Conservation (phyloP, 2,329 filamentous ascomycete species). For the Colletotrichum sp. region DNA sequence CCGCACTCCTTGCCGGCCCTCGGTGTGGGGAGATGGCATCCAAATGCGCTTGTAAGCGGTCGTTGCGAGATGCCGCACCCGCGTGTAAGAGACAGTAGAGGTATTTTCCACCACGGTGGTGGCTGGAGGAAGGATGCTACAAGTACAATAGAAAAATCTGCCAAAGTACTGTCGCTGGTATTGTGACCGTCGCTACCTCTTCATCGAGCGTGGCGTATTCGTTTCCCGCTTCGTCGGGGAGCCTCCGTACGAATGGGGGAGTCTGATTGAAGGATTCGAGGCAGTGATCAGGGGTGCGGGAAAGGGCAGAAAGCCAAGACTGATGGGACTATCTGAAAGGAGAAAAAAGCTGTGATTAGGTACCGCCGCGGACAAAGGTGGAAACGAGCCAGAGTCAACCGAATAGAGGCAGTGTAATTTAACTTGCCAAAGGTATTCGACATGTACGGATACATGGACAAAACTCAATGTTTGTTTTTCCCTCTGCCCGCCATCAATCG, state of each 20-base stretch:
- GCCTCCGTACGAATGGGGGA: background rate
- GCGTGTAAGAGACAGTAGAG: background rate
- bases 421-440: background rate
- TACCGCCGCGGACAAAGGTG: background rate
- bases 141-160: background rate
- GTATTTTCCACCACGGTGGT: background rate
- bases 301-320: background rate
- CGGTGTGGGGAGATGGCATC: background rate
- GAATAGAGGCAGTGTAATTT: background rate
- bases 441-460: background rate
- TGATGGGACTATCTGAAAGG: background rate
- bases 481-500: background rate
- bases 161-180: background rate
- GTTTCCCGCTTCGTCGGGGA: background rate
- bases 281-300: background rate
- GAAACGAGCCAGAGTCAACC: background rate
- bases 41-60: background rate
- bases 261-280: background rate
- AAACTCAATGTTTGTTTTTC: background rate
- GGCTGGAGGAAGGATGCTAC: background rate
- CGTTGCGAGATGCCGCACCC: background rate
- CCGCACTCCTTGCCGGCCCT: background rate
- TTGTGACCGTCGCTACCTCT: background rate
- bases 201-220: background rate
- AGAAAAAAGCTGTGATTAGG: background rate